phyloP scores from a whole-genome alignment of 1,284 basidiomycete species.

The Naganishia sp. region DNA sequence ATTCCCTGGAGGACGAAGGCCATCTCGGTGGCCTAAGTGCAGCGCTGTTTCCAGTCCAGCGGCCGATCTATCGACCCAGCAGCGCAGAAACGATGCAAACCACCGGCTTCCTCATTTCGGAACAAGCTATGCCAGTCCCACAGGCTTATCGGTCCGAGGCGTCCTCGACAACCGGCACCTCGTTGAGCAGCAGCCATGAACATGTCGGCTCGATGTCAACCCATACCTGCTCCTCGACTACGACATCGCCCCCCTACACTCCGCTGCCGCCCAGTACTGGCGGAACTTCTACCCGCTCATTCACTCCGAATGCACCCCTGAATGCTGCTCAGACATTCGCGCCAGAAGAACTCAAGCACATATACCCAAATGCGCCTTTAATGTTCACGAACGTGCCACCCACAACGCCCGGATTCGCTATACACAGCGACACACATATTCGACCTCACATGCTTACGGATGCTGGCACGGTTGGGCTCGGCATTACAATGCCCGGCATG shows the following conservation, averaged over 20 bases:
- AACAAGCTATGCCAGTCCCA: not conserved
- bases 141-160: not conserved
- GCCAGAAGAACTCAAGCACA: constrained; percentile 8
- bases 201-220: not conserved
- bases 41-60: not conserved
- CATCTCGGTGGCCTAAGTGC: not conserved
- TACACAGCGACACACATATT: not conserved
- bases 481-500: constrained; percentile 22
- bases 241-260: constrained; percentile 14
- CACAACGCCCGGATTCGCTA: not conserved
- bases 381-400: constrained; percentile 19
- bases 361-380: not conserved
- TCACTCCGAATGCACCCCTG: no score
- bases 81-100: not conserved
- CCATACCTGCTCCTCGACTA: not conserved
- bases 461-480: constrained; percentile 19
- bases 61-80: not conserved
- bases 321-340: not conserved
- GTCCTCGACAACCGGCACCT: constrained; percentile 3
- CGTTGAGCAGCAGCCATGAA: constrained; percentile 14
- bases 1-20: not conserved
- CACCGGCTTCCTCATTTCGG: not conserved
- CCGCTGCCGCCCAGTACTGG: constrained; percentile 6
- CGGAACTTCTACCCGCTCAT: not conserved
- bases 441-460: not conserved